Percentiles rank a stretch among this genome's conserved stretches.
phyloP scores from a whole-genome alignment of 257 asterid species.

The Paraleonurus japonicus region DNA sequence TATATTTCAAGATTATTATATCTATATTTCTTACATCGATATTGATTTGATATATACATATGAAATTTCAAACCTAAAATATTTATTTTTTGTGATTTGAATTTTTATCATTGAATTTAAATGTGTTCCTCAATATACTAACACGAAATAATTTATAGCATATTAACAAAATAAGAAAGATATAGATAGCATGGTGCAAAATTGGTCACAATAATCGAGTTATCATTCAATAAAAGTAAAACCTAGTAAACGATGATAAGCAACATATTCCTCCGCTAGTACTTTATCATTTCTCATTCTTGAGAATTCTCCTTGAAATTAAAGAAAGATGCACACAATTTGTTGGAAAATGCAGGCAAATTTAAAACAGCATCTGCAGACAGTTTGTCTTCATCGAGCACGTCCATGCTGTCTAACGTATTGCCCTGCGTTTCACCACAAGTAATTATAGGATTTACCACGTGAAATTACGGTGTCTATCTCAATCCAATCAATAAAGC shows the following conservation, averaged over 20 bases:
- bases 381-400: conserved; percentile 54
- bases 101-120: too few species aligned
- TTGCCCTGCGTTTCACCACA: conserved; percentile 33
- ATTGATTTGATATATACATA: too few species aligned
- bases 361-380: conserved; percentile 46
- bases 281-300: neutral
- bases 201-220: neutral
- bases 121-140: too few species aligned
- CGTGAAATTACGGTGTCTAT: neutral
- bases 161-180: too few species aligned
- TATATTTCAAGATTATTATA: too few species aligned
- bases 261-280: neutral
- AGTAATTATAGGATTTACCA: neutral
- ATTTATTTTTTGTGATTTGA: too few species aligned
- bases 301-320: neutral
- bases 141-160: too few species aligned
- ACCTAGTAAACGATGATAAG: neutral
- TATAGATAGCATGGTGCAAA: neutral
- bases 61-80: too few species aligned
- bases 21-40: too few species aligned
- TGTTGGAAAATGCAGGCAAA: conserved; percentile 45
- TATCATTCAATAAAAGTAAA: neutral
- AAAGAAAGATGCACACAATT: conserved; percentile 25
- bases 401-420: conserved; percentile 23
- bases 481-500: neutral